Evolutionary conservation across 176 grass and related monocot species (phyloP).

Genomic region (Aegilops bicornis): DNA sequence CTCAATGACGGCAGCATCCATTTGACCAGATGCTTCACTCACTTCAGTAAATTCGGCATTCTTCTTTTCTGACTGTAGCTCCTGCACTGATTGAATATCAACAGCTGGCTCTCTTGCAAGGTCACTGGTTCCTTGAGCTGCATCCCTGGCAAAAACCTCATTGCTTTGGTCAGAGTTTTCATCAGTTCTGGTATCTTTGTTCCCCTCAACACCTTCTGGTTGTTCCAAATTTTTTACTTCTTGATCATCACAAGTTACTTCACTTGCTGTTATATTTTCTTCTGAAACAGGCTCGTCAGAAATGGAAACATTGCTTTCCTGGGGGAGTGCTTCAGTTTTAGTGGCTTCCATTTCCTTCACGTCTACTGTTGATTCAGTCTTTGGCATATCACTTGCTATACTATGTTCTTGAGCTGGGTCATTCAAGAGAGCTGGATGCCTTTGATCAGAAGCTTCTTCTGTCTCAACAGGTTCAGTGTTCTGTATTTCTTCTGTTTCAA

Average conservation of each 20-base stretch:
- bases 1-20: background rate
- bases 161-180: conserved; percentile 5
- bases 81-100: conserved; percentile 21
- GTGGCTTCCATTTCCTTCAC: conserved; percentile 2
- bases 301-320: conserved; percentile 22
- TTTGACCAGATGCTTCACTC: background rate
- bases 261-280: conserved; percentile 29
- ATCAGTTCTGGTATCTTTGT: conserved; percentile 7
- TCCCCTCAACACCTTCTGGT: background rate
- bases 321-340: background rate
- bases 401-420: conserved; percentile 21
- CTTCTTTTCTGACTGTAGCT: conserved; percentile 15
- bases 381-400: background rate
- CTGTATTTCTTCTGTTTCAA: conserved; percentile 44
- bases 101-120: background rate
- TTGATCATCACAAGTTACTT: conserved; percentile 15
- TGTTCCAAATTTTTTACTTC: conserved; percentile 1
- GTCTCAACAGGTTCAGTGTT: conserved; percentile 28
- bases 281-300: conserved; percentile 13
- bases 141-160: background rate
- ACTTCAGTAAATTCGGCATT: background rate
- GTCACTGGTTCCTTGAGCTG: no score
- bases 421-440: background rate
- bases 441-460: conserved; percentile 20
- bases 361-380: background rate